A percentile compares a stretch with the other conserved stretches of the same genome.
Conservation (phyloP, 805 yeast species). For the Nakazawaea wyomingensis region DNA sequence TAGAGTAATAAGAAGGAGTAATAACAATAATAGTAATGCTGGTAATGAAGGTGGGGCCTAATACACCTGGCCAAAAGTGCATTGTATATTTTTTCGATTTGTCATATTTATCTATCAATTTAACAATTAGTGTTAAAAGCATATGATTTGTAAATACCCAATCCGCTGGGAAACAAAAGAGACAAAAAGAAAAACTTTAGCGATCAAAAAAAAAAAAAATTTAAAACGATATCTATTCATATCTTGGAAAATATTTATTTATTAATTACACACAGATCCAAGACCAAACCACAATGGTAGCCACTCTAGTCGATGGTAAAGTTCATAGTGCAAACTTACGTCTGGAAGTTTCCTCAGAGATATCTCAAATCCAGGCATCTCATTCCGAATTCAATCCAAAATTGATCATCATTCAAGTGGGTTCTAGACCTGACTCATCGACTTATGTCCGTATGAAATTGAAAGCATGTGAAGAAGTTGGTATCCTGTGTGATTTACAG, state of each 20-base stretch:
- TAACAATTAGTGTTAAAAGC: no score
- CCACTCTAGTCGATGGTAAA: conserved; percentile 53
- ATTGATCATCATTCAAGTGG: conserved; percentile 71
- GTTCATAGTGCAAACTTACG: conserved; percentile 45
- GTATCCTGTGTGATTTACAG: conserved; percentile 55
- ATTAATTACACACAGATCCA: no score
- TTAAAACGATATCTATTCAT: no score
- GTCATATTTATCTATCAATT: no score
- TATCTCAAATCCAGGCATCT: conserved; percentile 33
- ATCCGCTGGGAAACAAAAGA: no score
- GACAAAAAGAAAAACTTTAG: no score
- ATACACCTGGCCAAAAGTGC: no score
- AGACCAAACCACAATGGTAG: conserved; percentile 25
- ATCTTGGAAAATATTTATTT: no score
- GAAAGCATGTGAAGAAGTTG: conserved; percentile 70
- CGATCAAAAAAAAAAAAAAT: no score
- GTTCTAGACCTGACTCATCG: conserved; percentile 72
- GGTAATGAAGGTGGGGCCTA: no score
- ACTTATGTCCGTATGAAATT: conserved; percentile 78
- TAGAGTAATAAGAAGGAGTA: conserved; percentile 39
- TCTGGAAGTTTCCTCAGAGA: conserved; percentile 39
- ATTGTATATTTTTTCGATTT: no score
- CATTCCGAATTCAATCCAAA: conserved; percentile 58
- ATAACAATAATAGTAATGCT: neutral
- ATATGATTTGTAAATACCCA: no score